A percentile compares a stretch with the other conserved stretches of the same genome.
These are phyloP conservation scores for Paxillus rubicundulus DNA, from an alignment of 768 basidiomycete genomes.

Conservation along the genomic window DNA sequence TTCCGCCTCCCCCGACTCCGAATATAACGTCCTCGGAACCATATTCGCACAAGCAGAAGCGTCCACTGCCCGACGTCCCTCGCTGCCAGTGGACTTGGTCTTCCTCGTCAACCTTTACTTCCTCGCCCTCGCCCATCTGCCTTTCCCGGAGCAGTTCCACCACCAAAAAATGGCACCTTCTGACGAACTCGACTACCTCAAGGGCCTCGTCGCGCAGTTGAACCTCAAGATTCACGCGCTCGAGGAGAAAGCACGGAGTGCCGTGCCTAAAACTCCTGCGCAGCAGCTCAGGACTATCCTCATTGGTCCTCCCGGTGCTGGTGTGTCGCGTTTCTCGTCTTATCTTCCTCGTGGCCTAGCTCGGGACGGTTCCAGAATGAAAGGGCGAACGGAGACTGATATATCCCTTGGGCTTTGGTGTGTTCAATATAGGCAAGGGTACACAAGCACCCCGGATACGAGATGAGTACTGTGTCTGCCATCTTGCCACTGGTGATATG, in stretches of 20 bases:
- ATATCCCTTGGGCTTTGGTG: too few relatives aligned
- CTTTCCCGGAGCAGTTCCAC: background rate
- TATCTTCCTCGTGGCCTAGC: background rate
- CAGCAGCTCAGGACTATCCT: conserved; percentile 88
- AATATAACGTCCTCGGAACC: background rate
- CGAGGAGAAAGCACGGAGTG: conserved; percentile 64
- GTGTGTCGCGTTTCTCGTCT: conserved; percentile 43
- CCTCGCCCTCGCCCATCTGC: background rate
- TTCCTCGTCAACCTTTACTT: background rate
- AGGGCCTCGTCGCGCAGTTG: conserved; percentile 85
- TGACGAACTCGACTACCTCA: conserved; percentile 93
- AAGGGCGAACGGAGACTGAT: too few relatives aligned
- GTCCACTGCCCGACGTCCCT: conserved; percentile 1
- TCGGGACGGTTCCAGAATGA: too few relatives aligned
- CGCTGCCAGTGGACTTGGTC: background rate
- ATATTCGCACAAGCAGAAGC: background rate
- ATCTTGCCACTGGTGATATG: conserved; percentile 99
- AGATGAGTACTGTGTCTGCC: conserved; percentile 93
- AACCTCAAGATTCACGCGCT: conserved; percentile 83
- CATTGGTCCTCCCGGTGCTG: conserved; percentile 95
- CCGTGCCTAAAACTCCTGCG: conserved; percentile 55
- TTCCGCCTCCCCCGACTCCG: conserved; percentile 7
- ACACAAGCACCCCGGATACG: conserved; percentile 95
- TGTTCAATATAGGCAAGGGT: conserved; percentile 74
- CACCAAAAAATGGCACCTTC: conserved; percentile 52